Base-by-base conservation (phyloP, 108 stramenopile genomes). In the Cylindrotheca closterium region DNA sequence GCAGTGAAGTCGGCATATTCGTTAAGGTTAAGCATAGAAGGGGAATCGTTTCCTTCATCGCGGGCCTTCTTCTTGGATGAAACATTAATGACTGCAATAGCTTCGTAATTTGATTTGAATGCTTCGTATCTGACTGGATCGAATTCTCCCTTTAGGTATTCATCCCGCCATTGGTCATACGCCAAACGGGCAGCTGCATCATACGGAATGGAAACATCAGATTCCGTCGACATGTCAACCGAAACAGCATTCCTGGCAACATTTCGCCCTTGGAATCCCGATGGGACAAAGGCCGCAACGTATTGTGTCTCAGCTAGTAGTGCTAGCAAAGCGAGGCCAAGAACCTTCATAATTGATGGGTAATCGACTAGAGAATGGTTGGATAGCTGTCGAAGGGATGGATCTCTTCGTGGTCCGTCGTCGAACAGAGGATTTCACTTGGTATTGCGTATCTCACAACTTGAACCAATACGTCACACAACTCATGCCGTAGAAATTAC, bases 131-230 rank as follows among this genome's bases (percentile, higher is more conserved):
- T 65, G 0, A 30, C 67, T 8, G 76, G 82, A 47, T 74, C 81
- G 27, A 73, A 70, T 2, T 62, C 73, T 1, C 65, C 75, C 68
- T 89, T 87, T 7, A 60, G 60, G 60, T 68, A 90, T 47, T 80
- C 71, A 31, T 57, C 46, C 55, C 82, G 71, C 93, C 93, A 94
- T 51, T 78, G 80, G 7, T 78, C 71, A 75, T 91, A 94, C 21
- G 92, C 92, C 26, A 91, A 79, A 46, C 81, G 83, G 47, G 92
- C 89, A 19, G 92, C 86, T 18, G 89, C 79, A 67, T 94, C 92
- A 75, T 90, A 94, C 17, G 70, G 75, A 33, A 94, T 63, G 22
- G 77, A 77, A 26, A 92, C 71, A 67, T 92, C 91, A 18, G 67
- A 48, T 52, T 77, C 66, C 3, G 69, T 42, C 30, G 60, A 52